These are phyloP conservation scores for Oleoguttula mirabilis DNA, from an alignment of 495 filamentous ascomycete species.

Conservation along the genomic window DNA sequence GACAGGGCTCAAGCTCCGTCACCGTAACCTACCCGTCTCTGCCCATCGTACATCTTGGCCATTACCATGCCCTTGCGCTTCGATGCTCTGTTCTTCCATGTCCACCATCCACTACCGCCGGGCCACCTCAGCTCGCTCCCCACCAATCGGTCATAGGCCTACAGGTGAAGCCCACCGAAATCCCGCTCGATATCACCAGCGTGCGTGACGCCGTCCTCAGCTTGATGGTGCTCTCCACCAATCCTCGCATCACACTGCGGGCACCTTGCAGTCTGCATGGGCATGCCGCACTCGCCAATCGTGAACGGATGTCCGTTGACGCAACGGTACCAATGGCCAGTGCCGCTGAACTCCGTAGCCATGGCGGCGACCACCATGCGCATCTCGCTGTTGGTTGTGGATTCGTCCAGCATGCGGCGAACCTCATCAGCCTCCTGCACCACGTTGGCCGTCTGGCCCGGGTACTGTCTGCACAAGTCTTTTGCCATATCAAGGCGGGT, in stretches of 20 bases:
- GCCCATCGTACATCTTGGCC: too few species aligned
- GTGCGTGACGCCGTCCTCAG: constrained; percentile 38
- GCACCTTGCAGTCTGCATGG: constrained; percentile 49
- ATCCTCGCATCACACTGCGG: constrained; percentile 53
- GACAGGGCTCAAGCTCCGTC: too few species aligned
- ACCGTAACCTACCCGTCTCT: too few species aligned
- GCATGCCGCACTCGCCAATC: constrained; percentile 60
- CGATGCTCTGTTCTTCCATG: too few species aligned
- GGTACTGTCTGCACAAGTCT: constrained; percentile 19
- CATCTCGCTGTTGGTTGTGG: constrained; percentile 36
- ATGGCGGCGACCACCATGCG: constrained; percentile 29
- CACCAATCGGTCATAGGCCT: too few species aligned
- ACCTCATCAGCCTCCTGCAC: constrained; percentile 20
- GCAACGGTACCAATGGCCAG: constrained; percentile 50
- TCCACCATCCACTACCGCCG: too few species aligned
- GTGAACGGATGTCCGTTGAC: constrained; percentile 60
- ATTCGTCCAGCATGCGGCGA: constrained; percentile 19
- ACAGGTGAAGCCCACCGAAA: too few species aligned
- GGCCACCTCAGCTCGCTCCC: too few species aligned
- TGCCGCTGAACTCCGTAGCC: constrained; percentile 22
- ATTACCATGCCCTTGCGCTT: too few species aligned
- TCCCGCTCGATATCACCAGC: constrained; percentile 41
- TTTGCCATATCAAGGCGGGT: constrained; percentile 24
- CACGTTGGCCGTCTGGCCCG: not conserved
- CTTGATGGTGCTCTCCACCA: constrained; percentile 45